phyloP scores from a whole-genome alignment of 1,284 basidiomycete genomes.

The Takashimella tepidaria region DNA sequence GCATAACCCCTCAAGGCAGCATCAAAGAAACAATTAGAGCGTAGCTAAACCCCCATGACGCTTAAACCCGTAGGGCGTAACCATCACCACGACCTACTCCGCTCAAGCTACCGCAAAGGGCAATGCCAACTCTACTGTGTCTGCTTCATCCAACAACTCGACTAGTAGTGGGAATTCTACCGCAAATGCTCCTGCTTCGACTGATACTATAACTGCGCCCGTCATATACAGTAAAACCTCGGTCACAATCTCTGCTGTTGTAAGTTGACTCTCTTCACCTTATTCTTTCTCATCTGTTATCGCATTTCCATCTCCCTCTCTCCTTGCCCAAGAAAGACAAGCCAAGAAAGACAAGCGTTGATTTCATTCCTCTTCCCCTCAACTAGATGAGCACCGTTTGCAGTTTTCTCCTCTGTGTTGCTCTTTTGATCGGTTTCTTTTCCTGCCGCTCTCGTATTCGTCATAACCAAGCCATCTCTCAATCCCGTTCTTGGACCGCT shows the following conservation, averaged over 20 bases:
- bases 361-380: neutral
- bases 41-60: too few relatives aligned
- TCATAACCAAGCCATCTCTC: slow-evolving; percentile 16
- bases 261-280: slow-evolving; percentile 12
- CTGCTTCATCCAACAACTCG: neutral
- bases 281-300: neutral
- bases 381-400: slow-evolving; percentile 40
- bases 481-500: slow-evolving; percentile 27
- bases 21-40: too few relatives aligned
- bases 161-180: neutral
- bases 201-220: slow-evolving; percentile 13
- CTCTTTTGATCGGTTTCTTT: slow-evolving; percentile 24
- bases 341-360: neutral
- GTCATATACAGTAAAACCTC: slow-evolving; percentile 13
- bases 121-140: neutral
- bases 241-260: slow-evolving; percentile 26
- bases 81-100: neutral
- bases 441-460: slow-evolving; percentile 21
- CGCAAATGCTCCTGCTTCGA: neutral
- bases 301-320: too few relatives aligned
- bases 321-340: too few relatives aligned
- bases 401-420: slow-evolving; percentile 18
- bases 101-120: neutral
- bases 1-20: too few relatives aligned
- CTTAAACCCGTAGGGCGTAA: neutral